phyloP scores from a whole-genome alignment of 805 yeast genomes.

The Zygoascus biomembranicola region DNA sequence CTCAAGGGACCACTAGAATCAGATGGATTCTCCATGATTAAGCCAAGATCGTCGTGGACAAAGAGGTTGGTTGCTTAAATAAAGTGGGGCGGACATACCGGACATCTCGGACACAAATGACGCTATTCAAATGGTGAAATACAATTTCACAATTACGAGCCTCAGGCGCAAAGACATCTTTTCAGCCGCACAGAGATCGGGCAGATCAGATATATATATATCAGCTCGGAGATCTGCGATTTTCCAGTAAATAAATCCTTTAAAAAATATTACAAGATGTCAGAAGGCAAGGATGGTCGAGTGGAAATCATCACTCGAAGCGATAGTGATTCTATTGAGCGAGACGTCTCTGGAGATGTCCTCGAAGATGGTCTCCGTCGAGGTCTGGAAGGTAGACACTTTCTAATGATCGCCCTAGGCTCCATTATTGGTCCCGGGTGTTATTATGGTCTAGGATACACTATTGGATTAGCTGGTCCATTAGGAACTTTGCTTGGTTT shows the following conservation, averaged over 20 bases:
- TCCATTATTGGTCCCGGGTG: constrained; percentile 79
- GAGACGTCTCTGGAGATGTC: constrained; percentile 4
- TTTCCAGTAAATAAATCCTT: not conserved
- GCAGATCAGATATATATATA: not conserved
- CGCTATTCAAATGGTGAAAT: not conserved
- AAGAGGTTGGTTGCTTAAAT: not conserved
- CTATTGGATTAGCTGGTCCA: constrained; percentile 60
- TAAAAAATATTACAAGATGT: not conserved
- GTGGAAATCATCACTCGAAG: not conserved
- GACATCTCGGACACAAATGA: not conserved
- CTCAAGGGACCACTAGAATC: not conserved
- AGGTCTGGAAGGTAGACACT: constrained; percentile 53
- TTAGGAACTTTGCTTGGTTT: constrained; percentile 56
- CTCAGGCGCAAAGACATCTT: not conserved
- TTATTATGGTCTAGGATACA: constrained; percentile 64
- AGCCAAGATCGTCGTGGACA: not conserved
- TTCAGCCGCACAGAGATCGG: not conserved
- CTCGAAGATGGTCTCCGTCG: not conserved
- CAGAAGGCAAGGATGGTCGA: not conserved
- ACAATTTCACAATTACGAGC: too few species aligned
- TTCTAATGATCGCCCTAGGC: constrained; percentile 70
- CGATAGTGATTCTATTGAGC: not conserved
- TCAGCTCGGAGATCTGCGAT: not conserved
- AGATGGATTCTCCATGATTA: too few species aligned
- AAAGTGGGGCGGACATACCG: not conserved